Evolutionary conservation across 1,139 yeast species (phyloP), one percentile per base, ranked within the genome.

Genomic region (Taiozyma sp.): DNA sequence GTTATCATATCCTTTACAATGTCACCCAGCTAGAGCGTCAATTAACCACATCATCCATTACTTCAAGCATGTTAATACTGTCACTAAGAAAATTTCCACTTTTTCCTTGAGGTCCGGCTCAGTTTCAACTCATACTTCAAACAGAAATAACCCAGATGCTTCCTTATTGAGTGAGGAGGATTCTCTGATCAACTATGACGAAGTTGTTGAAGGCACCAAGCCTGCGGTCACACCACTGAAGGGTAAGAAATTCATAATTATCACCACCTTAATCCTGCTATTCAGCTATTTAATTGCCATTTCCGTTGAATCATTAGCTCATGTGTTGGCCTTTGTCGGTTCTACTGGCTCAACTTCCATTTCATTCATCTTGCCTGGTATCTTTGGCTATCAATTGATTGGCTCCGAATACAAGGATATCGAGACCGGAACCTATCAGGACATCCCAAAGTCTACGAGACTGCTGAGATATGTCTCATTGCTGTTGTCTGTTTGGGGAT

Each of bases 291-390:
- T 81, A 22, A 78, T 89, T n/a, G 96, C 98, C 0, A 75, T 87
- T 40, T 70, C 84, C 1, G 95, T 92, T 8, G 75, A 79, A 1
- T 89, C 96, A 0, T 77, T 92, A 58, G 97, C 91, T 48, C 84
- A 82, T 52, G 96, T 93, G 40, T 75, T 92, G 55, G 96, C 97
- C 6, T 83, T 92, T 69, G 97, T 92, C 7, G 98, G 98, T 2
- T 86, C 96, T 3, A 92, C 97, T 0, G 98, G 98, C 0, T 89
- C 96, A 2, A 91, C 97, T 0, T 85, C 96, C 14, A 92, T 92
- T 53, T 88, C 97, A 16, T 92, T 92, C 66, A 91, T 92, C 49
- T 76, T 92, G 51, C 98, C 98, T 0, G 98, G 98, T 0, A 73
- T 91, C 39, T 92, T 92, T 68, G 96, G 96, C 13, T 90, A 78